Base-by-base conservation (phyloP, 2,329 filamentous ascomycete species). In the Cercospora citrullina region DNA sequence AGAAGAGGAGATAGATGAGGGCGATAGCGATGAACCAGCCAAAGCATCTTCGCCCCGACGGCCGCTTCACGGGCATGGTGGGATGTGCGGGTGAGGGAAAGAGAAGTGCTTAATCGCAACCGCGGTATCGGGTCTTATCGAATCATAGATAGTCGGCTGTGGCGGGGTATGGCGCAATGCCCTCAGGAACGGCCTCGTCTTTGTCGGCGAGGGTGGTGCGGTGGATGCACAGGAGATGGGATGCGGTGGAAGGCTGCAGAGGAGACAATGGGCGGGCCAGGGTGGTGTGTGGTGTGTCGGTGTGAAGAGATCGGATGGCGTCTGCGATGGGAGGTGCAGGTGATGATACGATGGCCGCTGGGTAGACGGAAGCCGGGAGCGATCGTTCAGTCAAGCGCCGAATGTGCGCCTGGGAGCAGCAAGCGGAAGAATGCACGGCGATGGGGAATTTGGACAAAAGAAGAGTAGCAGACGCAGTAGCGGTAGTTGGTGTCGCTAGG, bases 1-100 rank as follows among this genome's bases (percentile, higher is more conserved):
- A 70, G 58, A 77, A 60, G n/a, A 75, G 61, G 30, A 78, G 74
- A 72, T 77, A 78, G 66, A 71, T 59, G 23, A 78, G 57, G 28
- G 75, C 72, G 21, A 75, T 51, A 8, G 63, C 70, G 31, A 75
- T 69, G 72, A 75, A 74, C 63, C 64, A 67, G 63, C 26, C 51
- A 65, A 73, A 73, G 59, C 69, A 71, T 65, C 65, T 71, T 28
- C 69, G 64, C 16, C 48, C 62, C 7, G 61, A 64, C 33, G 67
- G 67, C 31, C 64, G 69, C 58, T 65, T 72, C 51, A 64, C 42
- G 61, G 60, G 58, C 65, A 69, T 65, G 53, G 31, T 53, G 62
- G 36, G 70, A 28, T 42, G 68, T 59, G 45, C 42, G 36, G 70
- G 33, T 57, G 68, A 45, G 21, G 28, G 30, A 59, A 60, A 36